Evolutionary conservation across 352 stramenopile species (phyloP), one percentile per base, ranked within the genome.

Genomic region (Pythium sukuiense): DNA sequence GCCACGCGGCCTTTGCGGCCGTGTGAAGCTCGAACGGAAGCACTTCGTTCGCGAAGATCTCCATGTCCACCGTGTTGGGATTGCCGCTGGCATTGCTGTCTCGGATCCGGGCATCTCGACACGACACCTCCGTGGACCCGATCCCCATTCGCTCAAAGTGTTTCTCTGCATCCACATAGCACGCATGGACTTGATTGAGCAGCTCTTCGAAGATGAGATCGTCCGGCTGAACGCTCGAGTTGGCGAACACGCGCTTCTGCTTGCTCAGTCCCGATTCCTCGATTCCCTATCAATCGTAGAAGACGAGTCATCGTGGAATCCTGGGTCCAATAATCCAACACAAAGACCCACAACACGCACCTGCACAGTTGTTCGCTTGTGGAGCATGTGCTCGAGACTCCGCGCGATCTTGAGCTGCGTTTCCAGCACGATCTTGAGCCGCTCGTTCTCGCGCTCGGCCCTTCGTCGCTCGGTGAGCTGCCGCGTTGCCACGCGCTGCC

Each of bases 31-130:
- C 52, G 49, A 70, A 61, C 27, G 56, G 63, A 30, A 70, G 57
- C 24, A 70, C 29, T 4, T 70, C 50, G 56, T 61, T 62, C 20
- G 27, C 56, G 43, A 53, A 57, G 48, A 70, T 70, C 61, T 68
- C 61, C 48, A 68, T 59, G 18, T 49, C 43, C 37, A 68, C 26
- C 6, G 48, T 52, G 16, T 59, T 55, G 13, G 55, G 48, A 18
- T 48, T 56, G 20, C 37, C 45, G 46, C 35, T 37, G 32, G 32
- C 32, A 11, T 37, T 37, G 6, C 6, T 12, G 32, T 37, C 32
- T 37, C 32, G 49, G 54, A 70, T 62, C 5, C 54, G 63, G 4
- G 63, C 63, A 41, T 70, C 53, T 30, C 63, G 63, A 45, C 35
- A 70, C 57, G 63, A 59, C 35, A 29, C 9, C 49, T 71, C 64